Conservation (phyloP, 2,329 filamentous ascomycete genomes). For the Fusarium odoratissimum region DNA sequence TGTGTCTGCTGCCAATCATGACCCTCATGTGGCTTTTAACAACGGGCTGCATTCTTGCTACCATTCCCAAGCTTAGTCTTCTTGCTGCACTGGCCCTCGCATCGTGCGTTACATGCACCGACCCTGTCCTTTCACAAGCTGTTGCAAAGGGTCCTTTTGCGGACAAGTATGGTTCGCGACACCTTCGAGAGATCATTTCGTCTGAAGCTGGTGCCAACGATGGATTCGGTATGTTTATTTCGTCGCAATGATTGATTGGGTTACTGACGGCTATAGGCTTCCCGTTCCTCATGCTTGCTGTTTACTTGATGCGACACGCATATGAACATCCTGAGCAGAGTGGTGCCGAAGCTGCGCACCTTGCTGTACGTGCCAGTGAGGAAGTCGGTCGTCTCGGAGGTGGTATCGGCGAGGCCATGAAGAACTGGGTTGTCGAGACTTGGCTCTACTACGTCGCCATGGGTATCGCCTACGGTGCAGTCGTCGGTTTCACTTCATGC, state of each 20-base stretch:
- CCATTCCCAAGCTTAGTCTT: slow-evolving; percentile 65
- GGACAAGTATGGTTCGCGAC: slow-evolving; percentile 69
- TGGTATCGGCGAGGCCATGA: slow-evolving; percentile 62
- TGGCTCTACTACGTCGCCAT: slow-evolving; percentile 69
- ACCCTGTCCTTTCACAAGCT: slow-evolving; percentile 22
- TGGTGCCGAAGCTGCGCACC: not conserved
- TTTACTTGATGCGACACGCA: slow-evolving; percentile 21
- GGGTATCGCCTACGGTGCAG: slow-evolving; percentile 62
- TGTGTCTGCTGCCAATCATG: slow-evolving; percentile 70
- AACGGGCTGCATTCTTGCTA: slow-evolving; percentile 65
- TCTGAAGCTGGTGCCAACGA: slow-evolving; percentile 72
- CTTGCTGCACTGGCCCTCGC: slow-evolving; percentile 67
- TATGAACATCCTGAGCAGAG: not conserved
- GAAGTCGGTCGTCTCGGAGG: slow-evolving; percentile 64
- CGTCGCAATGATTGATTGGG: accelerated
- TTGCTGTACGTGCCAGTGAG: slow-evolving; percentile 38
- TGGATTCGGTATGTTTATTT: slow-evolving; percentile 59
- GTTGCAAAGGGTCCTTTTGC: slow-evolving; percentile 56
- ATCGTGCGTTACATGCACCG: slow-evolving; percentile 71
- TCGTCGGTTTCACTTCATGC: slow-evolving; percentile 61
- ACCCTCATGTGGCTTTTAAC: slow-evolving; percentile 71
- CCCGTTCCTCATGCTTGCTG: slow-evolving; percentile 63
- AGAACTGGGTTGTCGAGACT: slow-evolving; percentile 69
- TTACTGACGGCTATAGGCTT: slow-evolving; percentile 47
- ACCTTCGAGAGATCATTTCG: slow-evolving; percentile 70